Base-by-base conservation (phyloP, 176 grass and related monocot species). In the Carex scoparia region DNA sequence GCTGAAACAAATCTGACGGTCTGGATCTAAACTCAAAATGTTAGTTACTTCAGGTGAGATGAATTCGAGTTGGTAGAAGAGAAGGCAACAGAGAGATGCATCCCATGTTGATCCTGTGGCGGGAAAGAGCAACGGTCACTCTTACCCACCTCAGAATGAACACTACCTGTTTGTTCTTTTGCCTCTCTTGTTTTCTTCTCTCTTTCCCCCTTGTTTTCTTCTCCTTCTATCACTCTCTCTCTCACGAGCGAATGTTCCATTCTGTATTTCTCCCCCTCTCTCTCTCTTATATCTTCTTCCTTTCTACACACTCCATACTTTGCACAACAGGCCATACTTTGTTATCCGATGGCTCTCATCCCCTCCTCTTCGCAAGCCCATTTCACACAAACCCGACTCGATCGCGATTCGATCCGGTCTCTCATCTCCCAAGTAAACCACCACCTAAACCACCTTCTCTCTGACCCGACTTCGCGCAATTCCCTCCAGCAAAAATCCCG, bases 391-490 rank as follows among this genome's bases (percentile, higher is more conserved):
- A 54, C 38, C 61, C 28, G 80, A 68, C 61, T 16, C 1, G 80
- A 83, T n/a, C 61, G 68, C 54, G 30, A 56, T 74, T 87, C 90
- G 65, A 91, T 95, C 58, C 51, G n/a, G 49, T 84, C 83, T 31
- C 85, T 98, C 68, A 88, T 93, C 37, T 81, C 89, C 65, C 88
- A 88, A 55, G 44, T 95, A 32, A 63, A 94, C 65, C 74, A 79
- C 64, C 93, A 98, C 85, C 71, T 98, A 28, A 55, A 7, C 63
- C 53, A 86, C 35, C 80, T 95, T 71, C 88, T 97, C 7, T 80
- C 92, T 46, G 84, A 97, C 86, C 78, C 81, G 0, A 51, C 12
- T 15, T 78, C 82, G 3, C 87, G 88, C 18, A 83, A 38, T 51
- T 78, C 85, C 18, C 84, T 85, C n/a, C 48, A 81, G 9, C 64